Evolutionary conservation across 768 basidiomycete species (phyloP).

Genomic region (Russula vinacea): DNA sequence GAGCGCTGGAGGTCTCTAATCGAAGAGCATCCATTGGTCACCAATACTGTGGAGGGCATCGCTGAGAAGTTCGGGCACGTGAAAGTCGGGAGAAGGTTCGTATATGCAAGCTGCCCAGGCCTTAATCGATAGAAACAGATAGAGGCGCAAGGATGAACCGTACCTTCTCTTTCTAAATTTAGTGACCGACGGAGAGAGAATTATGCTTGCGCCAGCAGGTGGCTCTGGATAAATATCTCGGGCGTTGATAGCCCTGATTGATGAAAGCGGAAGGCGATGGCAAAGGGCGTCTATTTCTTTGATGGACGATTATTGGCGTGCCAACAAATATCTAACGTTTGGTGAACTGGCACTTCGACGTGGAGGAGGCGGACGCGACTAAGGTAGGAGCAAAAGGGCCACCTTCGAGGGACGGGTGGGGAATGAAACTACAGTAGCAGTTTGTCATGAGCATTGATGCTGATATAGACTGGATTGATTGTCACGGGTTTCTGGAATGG

Average conservation of each 20-base stretch:
- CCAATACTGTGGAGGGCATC: conserved; percentile 25
- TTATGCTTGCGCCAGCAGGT: background rate
- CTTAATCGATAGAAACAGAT: conserved; percentile 8
- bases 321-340: conserved; percentile 15
- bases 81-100: background rate
- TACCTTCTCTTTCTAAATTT: conserved; percentile 11
- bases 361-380: background rate
- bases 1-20: conserved; percentile 30
- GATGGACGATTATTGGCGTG: background rate
- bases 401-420: background rate
- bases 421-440: background rate
- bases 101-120: conserved; percentile 14
- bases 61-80: background rate
- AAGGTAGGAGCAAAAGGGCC: background rate
- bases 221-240: background rate
- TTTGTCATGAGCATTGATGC: conserved; percentile 9
- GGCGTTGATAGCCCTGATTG: conserved; percentile 12
- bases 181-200: conserved; percentile 14
- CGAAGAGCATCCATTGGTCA: conserved; percentile 25
- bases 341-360: conserved; percentile 19
- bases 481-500: background rate
- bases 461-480: conserved; percentile 3
- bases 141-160: conserved; percentile 10
- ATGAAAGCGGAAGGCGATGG: background rate
- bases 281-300: conserved; percentile 7